A percentile compares a stretch with the other conserved stretches of the same genome.
Evolutionary conservation across 768 basidiomycete species (phyloP).

Genomic region (Tulasnella sp.): DNA sequence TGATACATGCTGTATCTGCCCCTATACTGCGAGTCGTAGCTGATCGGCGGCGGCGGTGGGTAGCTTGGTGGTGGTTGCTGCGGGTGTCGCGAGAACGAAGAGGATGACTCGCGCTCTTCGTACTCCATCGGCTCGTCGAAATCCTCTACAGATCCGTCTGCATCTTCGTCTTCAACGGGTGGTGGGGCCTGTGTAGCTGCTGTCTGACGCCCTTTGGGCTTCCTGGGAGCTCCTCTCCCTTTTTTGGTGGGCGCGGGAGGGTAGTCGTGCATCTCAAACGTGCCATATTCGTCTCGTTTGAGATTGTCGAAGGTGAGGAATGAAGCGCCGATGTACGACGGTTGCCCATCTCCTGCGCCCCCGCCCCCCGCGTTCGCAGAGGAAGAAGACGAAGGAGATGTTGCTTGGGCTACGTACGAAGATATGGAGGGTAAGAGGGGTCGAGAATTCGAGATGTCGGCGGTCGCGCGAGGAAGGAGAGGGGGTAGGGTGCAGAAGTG

Average conservation of each 20-base stretch:
- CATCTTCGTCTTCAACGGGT: background rate
- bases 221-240: background rate
- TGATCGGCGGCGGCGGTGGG: background rate
- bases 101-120: background rate
- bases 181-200: background rate
- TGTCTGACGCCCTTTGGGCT: slow-evolving; percentile 1
- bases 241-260: background rate
- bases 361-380: slow-evolving; percentile 1
- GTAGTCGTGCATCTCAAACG: background rate
- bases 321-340: background rate
- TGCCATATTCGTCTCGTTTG: background rate
- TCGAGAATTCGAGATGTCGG: background rate
- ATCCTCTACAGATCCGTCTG: slow-evolving; percentile 4
- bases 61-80: slow-evolving; percentile 1
- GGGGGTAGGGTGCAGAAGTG: background rate
- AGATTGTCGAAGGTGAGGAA: slow-evolving; percentile 13
- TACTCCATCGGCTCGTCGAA: background rate
- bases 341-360: slow-evolving; percentile 3
- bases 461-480: slow-evolving; percentile 1
- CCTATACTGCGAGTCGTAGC: slow-evolving; percentile 5
- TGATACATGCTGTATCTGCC: background rate
- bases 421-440: background rate
- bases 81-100: slow-evolving; percentile 9
- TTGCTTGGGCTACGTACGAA: background rate
- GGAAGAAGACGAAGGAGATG: slow-evolving; percentile 10